Evolutionary conservation across 2,329 filamentous ascomycete genomes (phyloP), one percentile per base, ranked within the genome.

Genomic region (Cryphonectria naterciae): DNA sequence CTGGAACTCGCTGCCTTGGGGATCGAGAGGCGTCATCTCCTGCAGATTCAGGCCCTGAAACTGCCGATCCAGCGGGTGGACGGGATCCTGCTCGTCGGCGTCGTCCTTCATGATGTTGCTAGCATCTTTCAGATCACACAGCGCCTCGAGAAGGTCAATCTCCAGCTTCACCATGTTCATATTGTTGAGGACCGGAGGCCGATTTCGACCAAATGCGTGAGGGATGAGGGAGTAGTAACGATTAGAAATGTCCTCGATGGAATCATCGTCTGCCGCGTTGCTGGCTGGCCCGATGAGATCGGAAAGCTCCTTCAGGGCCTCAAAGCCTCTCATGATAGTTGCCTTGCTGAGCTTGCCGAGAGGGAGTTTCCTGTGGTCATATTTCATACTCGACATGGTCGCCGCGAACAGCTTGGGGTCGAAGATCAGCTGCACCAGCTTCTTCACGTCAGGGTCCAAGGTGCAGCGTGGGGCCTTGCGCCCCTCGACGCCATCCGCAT

Each of bases 81-180:
- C 76, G 17, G 83, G 81, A 70, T 85, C 83, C 13, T 81, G 82
- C 39, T 87, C 81, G 54, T 81, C 81, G 73, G 84, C 83, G 61
- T 89, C 87, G 4, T 85, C 82, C 80, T 93, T 94, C 87, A 97
- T 91, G 77, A 97, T 92, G 37, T 91, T 87, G 32, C 89, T 88
- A 1, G 93, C 91, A 72, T 93, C 91, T 80, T 95, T 94, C 92
- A 97, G 95, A 76, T 96, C 93, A 2, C 90, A 91, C 78, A 97
- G 83, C 72, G 90, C 92, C 76, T 97, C 93, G 0, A 97, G 87
- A 74, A 97, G 85, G 61, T 93, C 91, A 75, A 95, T 87, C 81
- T 97, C 94, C 75, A 82, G 86, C 81, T 95, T 94, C 75, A 97
- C 86, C 74, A 86, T 80, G 1, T 75, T 74, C 28, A 87, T 77